phyloP scores from a whole-genome alignment of 129 eudicot species.

The Arctium lappa region DNA sequence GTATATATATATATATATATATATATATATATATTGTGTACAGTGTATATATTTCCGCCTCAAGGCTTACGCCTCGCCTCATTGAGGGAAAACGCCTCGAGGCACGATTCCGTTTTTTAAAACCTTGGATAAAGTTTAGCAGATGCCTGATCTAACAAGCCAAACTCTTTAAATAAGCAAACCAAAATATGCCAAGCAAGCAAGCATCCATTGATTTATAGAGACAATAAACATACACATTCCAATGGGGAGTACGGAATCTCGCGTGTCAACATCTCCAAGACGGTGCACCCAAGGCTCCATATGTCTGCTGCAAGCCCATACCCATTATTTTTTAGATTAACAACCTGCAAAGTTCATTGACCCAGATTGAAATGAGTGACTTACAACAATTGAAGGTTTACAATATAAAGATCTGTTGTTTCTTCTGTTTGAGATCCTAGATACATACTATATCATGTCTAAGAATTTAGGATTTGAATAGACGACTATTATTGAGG shows the following conservation, averaged over 20 bases:
- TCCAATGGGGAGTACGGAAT: slow-evolving; percentile 78
- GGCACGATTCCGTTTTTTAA: too few species aligned
- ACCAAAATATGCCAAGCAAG: not conserved
- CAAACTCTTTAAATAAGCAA: not conserved
- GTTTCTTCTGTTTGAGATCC: not conserved
- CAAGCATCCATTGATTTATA: not conserved
- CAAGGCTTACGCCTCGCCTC: too few species aligned
- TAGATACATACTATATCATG: not conserved
- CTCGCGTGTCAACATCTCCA: slow-evolving; percentile 84
- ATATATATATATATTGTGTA: too few species aligned
- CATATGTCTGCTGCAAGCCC: slow-evolving; percentile 97
- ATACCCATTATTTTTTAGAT: slow-evolving; percentile 56
- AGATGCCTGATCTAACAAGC: not conserved
- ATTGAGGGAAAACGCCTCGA: too few species aligned
- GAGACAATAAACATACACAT: slow-evolving; percentile 45
- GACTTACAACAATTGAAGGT: not conserved
- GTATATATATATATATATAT: too few species aligned
- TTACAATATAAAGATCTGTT: too few species aligned
- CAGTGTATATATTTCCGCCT: too few species aligned
- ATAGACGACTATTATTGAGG: too few species aligned
- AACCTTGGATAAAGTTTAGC: not conserved
- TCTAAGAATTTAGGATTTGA: too few species aligned
- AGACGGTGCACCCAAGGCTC: slow-evolving; percentile 99
- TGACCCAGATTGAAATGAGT: not conserved
- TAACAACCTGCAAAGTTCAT: slow-evolving; percentile 59